A percentile compares a stretch with the other conserved stretches of the same genome.
These are phyloP conservation scores for Cryptococcus sp. DNA, from an alignment of 1,284 basidiomycete genomes.

Conservation along the genomic window DNA sequence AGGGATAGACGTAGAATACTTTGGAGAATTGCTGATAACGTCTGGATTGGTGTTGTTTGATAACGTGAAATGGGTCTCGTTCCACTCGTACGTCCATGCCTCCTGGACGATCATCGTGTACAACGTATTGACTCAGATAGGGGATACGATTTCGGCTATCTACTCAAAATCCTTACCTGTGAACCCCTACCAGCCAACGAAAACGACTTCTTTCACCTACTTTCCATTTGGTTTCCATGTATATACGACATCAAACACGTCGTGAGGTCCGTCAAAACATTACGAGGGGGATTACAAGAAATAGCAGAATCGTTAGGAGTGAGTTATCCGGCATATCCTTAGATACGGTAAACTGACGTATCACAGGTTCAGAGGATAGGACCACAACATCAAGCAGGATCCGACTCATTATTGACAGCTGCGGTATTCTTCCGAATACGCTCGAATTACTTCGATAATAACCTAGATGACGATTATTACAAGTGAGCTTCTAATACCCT, in stretches of 20 bases:
- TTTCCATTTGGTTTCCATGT: conserved; percentile 91
- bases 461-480: conserved; percentile 65
- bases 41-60: conserved; percentile 85
- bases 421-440: conserved; percentile 95
- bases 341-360: neutral
- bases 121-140: conserved; percentile 49
- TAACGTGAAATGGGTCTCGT: conserved; percentile 95
- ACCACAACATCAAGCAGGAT: conserved; percentile 91
- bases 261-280: conserved; percentile 78
- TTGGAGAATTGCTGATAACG: conserved; percentile 95
- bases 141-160: conserved; percentile 98
- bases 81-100: conserved; percentile 73
- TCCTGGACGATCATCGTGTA: neutral
- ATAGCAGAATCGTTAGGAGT: conserved; percentile 88
- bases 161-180: conserved; percentile 89
- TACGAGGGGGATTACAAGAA: conserved; percentile 93
- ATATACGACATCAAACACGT: conserved; percentile 98
- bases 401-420: conserved; percentile 88
- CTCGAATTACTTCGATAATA: conserved; percentile 80
- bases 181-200: conserved; percentile 83
- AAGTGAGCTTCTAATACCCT: conserved; percentile 29
- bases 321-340: conserved; percentile 16
- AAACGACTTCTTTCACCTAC: conserved; percentile 81
- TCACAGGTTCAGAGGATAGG: conserved; percentile 79
- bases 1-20: conserved; percentile 89